Base-by-base conservation (phyloP, 2,329 filamentous ascomycete genomes). In the Trichoderma pleuroti region DNA sequence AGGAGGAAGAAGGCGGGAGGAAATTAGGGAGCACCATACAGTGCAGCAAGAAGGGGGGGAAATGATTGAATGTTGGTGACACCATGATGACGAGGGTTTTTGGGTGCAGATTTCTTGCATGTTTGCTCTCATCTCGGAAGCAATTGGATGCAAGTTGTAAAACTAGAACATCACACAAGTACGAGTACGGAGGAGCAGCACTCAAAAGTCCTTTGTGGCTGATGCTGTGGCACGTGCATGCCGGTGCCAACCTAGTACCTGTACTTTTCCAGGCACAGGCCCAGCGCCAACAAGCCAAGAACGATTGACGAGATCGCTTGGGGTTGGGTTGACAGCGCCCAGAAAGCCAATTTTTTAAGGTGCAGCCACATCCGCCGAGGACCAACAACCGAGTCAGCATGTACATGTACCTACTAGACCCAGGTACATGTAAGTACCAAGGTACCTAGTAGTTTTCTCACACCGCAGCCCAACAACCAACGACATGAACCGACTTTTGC, bases 281-380 rank as follows among this genome's bases (percentile, higher is more conserved):
- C 30, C 2, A 57, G 56, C 56, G 61, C 61, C 61, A 64, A 54
- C 63, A 52, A 52, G 28, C 63, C 39, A 42, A 42, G 39, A 42
- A 42, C 56, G 49, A 66, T 66, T 21, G 49, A 66, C 63, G 63
- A 56, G 63, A 66, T 57, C 63, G 63, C 49, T 54, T 30, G 46
- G 18, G 63, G 32, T 54, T 30, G 46, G 18, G 16, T 34, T 34
- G 36, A 26, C 49, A 26, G 52, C 34, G 11, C 14, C 46, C 24
- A 54, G 16, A 24, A 57, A 57, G 34, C 26, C 12, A 39, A 42
- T 46, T 16, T 16, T 9, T 32, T 46, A 34, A 46, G n/a, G 52
- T 34, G 54, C 65, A 68, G 65, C 65, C 65, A 60, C 65, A 68
- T 26, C 65, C 54, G 54, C 34, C 5, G n/a, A 26, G 16, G 11